These are phyloP conservation scores for Aspergillus amoenus DNA, from an alignment of 2,329 filamentous ascomycete genomes.

Conservation along the genomic window DNA sequence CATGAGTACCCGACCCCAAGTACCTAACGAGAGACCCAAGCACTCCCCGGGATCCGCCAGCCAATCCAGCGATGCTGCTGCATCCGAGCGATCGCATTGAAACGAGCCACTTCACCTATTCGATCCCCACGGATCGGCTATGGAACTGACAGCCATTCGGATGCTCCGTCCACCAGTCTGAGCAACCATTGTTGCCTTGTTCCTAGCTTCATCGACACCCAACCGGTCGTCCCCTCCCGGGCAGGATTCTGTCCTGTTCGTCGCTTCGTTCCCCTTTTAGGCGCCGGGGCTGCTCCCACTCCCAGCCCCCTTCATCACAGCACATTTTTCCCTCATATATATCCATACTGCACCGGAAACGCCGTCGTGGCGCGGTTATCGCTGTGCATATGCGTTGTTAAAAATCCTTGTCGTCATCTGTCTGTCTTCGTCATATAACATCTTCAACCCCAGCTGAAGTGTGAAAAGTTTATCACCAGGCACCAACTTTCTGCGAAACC, in stretches of 20 bases:
- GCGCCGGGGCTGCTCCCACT: slow-evolving; percentile 14
- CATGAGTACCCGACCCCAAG: slow-evolving; percentile 9
- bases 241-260: slow-evolving; percentile 22
- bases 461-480: slow-evolving; percentile 13
- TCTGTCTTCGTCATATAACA: slow-evolving; percentile 10
- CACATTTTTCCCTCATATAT: slow-evolving; percentile 5
- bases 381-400: slow-evolving; percentile 9
- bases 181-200: slow-evolving; percentile 18
- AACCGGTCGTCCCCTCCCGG: slow-evolving; percentile 11
- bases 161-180: slow-evolving; percentile 2
- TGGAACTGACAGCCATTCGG: slow-evolving; percentile 16
- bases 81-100: slow-evolving; percentile 5
- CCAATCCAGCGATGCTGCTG: slow-evolving; percentile 10
- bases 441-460: slow-evolving; percentile 12
- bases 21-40: slow-evolving; percentile 15
- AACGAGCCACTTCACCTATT: slow-evolving; percentile 14
- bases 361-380: slow-evolving; percentile 15
- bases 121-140: slow-evolving; percentile 22
- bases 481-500: slow-evolving; percentile 7
- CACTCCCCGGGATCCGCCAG: neutral
- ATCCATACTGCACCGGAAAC: slow-evolving; percentile 1
- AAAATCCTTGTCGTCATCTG: slow-evolving; percentile 5
- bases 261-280: slow-evolving; percentile 23
- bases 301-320: slow-evolving; percentile 19
- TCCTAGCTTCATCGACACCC: slow-evolving; percentile 20